phyloP scores from a whole-genome alignment of 495 filamentous ascomycete species.

The Penicillium macrosclerotiorum region DNA sequence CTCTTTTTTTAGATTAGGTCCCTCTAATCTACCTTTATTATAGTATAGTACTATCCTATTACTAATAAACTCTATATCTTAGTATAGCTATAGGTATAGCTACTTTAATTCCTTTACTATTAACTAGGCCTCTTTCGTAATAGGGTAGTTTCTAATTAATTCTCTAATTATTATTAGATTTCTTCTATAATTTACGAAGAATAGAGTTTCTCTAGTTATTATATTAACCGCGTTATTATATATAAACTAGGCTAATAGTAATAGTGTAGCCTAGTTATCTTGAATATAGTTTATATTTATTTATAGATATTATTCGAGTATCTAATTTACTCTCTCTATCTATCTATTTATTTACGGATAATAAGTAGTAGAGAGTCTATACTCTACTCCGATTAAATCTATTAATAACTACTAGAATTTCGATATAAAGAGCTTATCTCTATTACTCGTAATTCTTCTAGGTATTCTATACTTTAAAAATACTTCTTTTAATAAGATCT shows the following conservation, averaged over 20 bases:
- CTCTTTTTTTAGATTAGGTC: slow-evolving; percentile 21
- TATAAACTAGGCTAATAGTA: slow-evolving; percentile 7
- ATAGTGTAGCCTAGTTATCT: slow-evolving; percentile 2
- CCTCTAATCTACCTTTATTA: slow-evolving; percentile 15
- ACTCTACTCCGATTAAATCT: slow-evolving; percentile 1
- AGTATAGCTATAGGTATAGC: slow-evolving; percentile 14
- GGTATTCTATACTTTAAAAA: no score
- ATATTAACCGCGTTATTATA: slow-evolving; percentile 12
- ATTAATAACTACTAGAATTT: slow-evolving; percentile 1
- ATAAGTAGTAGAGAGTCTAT: slow-evolving; percentile 3
- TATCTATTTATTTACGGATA: slow-evolving; percentile 10
- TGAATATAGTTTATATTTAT: slow-evolving; percentile 12
- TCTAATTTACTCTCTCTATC: slow-evolving; percentile 8
- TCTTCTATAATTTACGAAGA: slow-evolving; percentile 6
- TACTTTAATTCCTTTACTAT: slow-evolving; percentile 5
- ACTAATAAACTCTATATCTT: slow-evolving; percentile 18
- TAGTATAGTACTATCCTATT: slow-evolving; percentile 13
- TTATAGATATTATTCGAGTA: slow-evolving; percentile 7
- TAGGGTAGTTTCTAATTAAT: slow-evolving; percentile 1
- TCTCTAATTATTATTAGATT: slow-evolving; percentile 11
- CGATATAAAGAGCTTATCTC: slow-evolving; percentile 5
- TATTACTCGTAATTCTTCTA: no score
- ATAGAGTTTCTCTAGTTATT: slow-evolving; percentile 3
- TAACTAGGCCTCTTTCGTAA: background rate
- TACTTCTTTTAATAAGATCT: no score